Base-by-base conservation (phyloP, 371 early-diverging fungal genomes). In the Syncephalastrum sp. region DNA sequence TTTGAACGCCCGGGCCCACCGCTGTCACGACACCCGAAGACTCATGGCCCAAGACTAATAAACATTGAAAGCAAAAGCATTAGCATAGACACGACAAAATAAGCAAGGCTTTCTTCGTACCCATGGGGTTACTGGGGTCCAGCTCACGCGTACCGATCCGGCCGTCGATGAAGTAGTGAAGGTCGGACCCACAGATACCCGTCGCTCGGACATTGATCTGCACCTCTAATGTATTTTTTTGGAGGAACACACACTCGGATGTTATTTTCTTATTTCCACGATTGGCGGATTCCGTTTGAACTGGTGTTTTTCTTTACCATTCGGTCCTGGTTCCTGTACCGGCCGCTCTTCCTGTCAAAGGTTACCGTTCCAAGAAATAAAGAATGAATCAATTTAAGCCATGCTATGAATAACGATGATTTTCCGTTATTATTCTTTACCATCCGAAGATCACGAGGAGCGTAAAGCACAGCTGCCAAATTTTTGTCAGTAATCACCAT, bases 21-120 rank as follows among this genome's bases (percentile, higher is more conserved):
- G 67, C 53, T 12, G 68, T 62, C 5, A 79, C 65, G 27, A 74
- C 47, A 4, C 79, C 79, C 23, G 77, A 60, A 43, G 72, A 69
- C 57, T 79, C 79, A 54, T 76, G 77, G 0, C 79, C 79, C 19
- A 70, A 52, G 17, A 70, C 56, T 33, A 33, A 10, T 12, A 33
- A 12, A 8, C 8, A 33, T 33, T 10, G 12, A 5, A 8, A 29
- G 38, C 5, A 10, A 12, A 10, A 8, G 10, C 38, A 33, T 33
- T 33, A 33, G 10, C 10, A 6, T 10, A 33, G 38, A 12, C 6
- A 33, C 21, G 29, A 33, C 2, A 10, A 33, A 33, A 12, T 33
- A 10, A 10, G 2, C 6, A 10, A 10, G 7, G 8, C 8, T 10
- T 33, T 33, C 38, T 33, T 33, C 38, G 6, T 33, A 33, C 38